phyloP scores from a whole-genome alignment of 2,329 filamentous ascomycete genomes.

The Colletotrichum sp. region DNA sequence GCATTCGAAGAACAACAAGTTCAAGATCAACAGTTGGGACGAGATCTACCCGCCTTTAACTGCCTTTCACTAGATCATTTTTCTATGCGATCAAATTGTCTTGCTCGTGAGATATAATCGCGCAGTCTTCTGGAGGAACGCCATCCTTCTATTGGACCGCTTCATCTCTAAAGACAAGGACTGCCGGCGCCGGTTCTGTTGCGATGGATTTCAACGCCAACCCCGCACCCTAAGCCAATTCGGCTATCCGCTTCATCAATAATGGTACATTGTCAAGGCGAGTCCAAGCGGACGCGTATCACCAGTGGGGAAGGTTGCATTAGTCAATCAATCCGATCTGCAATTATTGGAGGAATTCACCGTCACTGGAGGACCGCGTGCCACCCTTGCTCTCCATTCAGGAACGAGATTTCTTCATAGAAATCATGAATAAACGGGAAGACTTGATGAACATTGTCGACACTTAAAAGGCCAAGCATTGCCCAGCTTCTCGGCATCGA shows the following conservation, averaged over 20 bases:
- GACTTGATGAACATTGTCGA: not conserved
- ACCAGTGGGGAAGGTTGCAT: not conserved
- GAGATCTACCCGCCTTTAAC: not conserved
- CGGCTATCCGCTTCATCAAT: not conserved
- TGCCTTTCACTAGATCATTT: not conserved
- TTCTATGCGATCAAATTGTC: not conserved
- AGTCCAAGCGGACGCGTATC: not conserved
- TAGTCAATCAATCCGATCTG: not conserved
- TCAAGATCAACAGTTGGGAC: not conserved
- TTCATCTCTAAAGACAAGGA: not conserved
- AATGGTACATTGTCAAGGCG: not conserved
- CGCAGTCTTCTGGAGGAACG: not conserved
- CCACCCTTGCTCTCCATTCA: not conserved
- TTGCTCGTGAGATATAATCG: not conserved
- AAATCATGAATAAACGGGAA: not conserved
- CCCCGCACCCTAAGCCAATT: not conserved
- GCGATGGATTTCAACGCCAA: not conserved
- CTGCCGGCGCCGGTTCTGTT: not conserved
- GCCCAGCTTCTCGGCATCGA: not conserved
- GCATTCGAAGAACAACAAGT: not conserved
- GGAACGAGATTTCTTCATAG: not conserved
- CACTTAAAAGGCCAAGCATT: not conserved
- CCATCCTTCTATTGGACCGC: not conserved
- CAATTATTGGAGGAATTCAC: conserved; percentile 1
- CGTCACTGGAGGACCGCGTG: not conserved